phyloP scores from a whole-genome alignment of 2,329 filamentous ascomycete species.

The Zasmidium angulare region DNA sequence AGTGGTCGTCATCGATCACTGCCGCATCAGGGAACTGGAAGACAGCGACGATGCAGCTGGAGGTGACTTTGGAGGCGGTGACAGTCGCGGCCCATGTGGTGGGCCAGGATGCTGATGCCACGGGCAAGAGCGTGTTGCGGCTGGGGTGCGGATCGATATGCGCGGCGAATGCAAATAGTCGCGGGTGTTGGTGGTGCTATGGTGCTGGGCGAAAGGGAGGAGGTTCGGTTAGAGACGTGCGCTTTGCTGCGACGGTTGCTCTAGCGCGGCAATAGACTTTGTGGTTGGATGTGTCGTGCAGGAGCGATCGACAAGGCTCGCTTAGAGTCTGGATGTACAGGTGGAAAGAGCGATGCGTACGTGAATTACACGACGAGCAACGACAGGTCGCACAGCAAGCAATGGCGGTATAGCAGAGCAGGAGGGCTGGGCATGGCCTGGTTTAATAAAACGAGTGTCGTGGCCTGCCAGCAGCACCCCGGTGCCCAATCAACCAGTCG shows the following conservation, averaged over 20 bases:
- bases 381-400: slow-evolving; percentile 1
- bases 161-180: neutral
- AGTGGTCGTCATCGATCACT: neutral
- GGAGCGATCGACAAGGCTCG: slow-evolving; percentile 12
- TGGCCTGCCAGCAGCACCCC: no score
- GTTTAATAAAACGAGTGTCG: neutral
- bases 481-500: neutral
- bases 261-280: slow-evolving; percentile 7
- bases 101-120: neutral
- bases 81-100: slow-evolving; percentile 9
- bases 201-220: neutral
- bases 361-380: neutral
- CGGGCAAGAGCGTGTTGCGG: neutral
- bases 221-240: slow-evolving; percentile 7
- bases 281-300: slow-evolving; percentile 19
- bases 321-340: slow-evolving; percentile 9
- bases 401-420: no score
- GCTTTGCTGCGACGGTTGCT: neutral
- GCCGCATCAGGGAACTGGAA: neutral
- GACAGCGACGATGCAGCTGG: no score
- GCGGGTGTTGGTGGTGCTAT: neutral
- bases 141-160: neutral
- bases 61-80: neutral
- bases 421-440: no score
- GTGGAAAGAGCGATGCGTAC: neutral